Conservation (phyloP, 495 filamentous ascomycete genomes). For the Rhypophila decipiens region DNA sequence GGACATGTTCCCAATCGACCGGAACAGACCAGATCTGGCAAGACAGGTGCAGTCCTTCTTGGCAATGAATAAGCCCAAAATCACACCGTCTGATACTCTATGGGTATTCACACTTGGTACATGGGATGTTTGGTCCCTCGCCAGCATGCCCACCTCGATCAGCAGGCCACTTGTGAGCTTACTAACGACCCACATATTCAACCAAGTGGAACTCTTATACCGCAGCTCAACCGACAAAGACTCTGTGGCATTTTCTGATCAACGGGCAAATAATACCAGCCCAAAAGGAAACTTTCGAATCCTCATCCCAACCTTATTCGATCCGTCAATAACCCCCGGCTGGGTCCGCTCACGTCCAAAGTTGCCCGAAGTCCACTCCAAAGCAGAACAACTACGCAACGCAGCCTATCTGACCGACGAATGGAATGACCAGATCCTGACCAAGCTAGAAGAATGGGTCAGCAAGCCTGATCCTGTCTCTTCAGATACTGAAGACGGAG, state of each 20-base stretch:
- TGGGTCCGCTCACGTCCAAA: constrained; percentile 24
- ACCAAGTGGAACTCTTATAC: constrained; percentile 37
- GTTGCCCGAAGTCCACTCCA: constrained; percentile 20
- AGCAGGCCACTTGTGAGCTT: constrained; percentile 22
- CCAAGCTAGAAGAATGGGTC: constrained; percentile 22
- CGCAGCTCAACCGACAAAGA: constrained; percentile 23
- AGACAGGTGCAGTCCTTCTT: constrained; percentile 37
- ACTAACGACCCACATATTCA: constrained; percentile 26
- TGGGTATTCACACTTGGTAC: constrained; percentile 42
- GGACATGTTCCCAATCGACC: constrained; percentile 22
- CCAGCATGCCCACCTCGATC: constrained; percentile 29
- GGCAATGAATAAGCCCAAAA: constrained; percentile 12
- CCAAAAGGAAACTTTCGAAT: constrained; percentile 26
- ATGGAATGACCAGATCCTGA: constrained; percentile 26
- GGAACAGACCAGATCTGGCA: constrained; percentile 29
- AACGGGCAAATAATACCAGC: not conserved
- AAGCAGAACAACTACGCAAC: constrained; percentile 30
- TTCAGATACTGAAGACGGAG: not conserved
- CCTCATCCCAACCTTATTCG: constrained; percentile 37
- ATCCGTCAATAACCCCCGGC: constrained; percentile 38
- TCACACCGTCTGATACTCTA: constrained; percentile 30
- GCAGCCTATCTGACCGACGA: constrained; percentile 23
- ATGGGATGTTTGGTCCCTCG: constrained; percentile 44
- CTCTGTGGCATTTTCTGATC: constrained; percentile 15
- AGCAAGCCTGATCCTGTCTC: not conserved